Conservation (phyloP, 2,329 filamentous ascomycete species). For the Trichoderma harzianum region DNA sequence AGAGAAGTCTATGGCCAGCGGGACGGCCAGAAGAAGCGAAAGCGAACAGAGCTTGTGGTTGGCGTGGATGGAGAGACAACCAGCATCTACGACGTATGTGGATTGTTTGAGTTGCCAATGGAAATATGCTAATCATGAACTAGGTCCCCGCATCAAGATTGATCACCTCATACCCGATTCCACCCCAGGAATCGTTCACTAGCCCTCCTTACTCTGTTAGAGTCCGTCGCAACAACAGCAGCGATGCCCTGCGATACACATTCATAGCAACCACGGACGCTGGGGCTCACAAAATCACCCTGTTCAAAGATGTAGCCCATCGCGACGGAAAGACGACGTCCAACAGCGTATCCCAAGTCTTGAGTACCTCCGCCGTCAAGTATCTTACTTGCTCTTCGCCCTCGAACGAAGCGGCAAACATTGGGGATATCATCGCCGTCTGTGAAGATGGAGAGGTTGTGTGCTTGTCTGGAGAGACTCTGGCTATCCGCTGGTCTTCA, state of each 20-base stretch:
- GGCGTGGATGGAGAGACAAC: constrained; percentile 63
- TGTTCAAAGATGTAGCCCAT: constrained; percentile 57
- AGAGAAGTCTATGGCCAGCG: constrained; percentile 60
- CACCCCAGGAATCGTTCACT: constrained; percentile 61
- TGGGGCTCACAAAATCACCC: constrained; percentile 49
- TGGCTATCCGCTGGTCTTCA: constrained; percentile 35
- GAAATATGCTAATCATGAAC: constrained; percentile 2
- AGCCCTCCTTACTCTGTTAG: constrained; percentile 59
- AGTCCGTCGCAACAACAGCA: constrained; percentile 45
- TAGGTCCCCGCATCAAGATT: constrained; percentile 60
- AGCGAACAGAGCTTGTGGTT: constrained; percentile 60
- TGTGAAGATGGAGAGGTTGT: constrained; percentile 59
- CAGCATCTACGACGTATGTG: constrained; percentile 62
- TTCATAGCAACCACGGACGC: constrained; percentile 55
- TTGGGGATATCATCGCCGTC: constrained; percentile 50
- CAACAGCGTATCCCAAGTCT: constrained; percentile 43
- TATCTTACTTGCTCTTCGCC: constrained; percentile 35
- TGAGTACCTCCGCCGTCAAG: constrained; percentile 38
- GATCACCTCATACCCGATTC: constrained; percentile 64
- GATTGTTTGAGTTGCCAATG: background rate
- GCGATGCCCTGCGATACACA: constrained; percentile 55
- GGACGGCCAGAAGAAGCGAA: constrained; percentile 56
- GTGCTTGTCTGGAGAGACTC: constrained; percentile 55
- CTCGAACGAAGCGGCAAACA: constrained; percentile 25
- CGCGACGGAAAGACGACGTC: constrained; percentile 51